These are phyloP conservation scores for Chaetomiaceae sp. DNA, from an alignment of 2,329 filamentous ascomycete genomes.

Conservation along the genomic window DNA sequence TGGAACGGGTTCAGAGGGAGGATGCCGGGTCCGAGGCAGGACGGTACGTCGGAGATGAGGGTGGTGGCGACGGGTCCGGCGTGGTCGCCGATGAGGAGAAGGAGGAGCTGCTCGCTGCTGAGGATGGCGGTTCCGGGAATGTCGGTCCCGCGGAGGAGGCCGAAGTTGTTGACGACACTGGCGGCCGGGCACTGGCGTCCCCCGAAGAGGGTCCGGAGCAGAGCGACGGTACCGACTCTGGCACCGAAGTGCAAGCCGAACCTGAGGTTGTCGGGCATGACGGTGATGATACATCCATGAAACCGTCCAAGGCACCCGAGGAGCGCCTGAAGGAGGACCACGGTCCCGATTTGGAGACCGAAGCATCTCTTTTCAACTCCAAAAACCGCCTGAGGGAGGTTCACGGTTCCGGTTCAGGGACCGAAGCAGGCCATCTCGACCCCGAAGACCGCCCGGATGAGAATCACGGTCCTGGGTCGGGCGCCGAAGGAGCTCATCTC, in stretches of 20 bases:
- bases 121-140: background rate
- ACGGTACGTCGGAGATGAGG: background rate
- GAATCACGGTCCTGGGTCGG: background rate
- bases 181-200: background rate
- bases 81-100: background rate
- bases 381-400: background rate
- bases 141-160: constrained; percentile 1
- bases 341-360: too few species aligned
- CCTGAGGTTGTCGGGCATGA: background rate
- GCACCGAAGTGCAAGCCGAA: background rate
- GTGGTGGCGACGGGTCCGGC: background rate
- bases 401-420: too few species aligned
- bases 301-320: too few species aligned
- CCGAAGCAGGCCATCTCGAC: too few species aligned
- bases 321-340: background rate
- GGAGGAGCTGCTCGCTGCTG: background rate
- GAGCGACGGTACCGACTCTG: background rate
- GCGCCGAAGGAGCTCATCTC: background rate
- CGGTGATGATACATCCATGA: too few species aligned
- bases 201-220: background rate
- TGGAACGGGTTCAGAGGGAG: background rate
- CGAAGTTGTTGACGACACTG: background rate
- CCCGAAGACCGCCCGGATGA: background rate
- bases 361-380: too few species aligned
- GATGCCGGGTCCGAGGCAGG: background rate